Conservation (phyloP, 805 yeast genomes). For the Saturnispora diversa region DNA sequence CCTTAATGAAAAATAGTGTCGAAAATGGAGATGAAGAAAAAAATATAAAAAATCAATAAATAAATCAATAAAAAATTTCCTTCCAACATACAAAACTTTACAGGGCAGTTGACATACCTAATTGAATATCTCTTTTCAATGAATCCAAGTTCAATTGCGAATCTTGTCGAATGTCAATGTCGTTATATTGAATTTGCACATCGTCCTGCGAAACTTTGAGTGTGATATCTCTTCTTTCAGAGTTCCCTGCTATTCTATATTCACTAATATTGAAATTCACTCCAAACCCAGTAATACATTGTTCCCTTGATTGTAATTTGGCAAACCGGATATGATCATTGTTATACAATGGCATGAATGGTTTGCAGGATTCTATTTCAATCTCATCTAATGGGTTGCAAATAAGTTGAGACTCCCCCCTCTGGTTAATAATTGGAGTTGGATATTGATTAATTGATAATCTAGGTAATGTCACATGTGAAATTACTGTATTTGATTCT, state of each 20-base stretch:
- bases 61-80: too few species aligned
- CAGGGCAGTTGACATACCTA: slow-evolving; percentile 3
- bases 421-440: neutral
- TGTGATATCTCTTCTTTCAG: neutral
- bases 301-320: slow-evolving; percentile 11
- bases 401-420: slow-evolving; percentile 38
- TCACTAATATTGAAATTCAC: neutral
- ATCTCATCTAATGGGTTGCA: slow-evolving; percentile 27
- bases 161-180: neutral
- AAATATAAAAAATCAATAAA: neutral
- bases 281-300: neutral
- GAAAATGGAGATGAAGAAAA: neutral
- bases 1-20: neutral
- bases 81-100: too few species aligned
- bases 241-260: slow-evolving; percentile 5
- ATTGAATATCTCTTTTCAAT: neutral
- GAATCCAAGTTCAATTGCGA: neutral
- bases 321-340: slow-evolving; percentile 22
- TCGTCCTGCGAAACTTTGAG: neutral
- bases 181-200: neutral
- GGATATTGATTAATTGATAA: slow-evolving; percentile 7
- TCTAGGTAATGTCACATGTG: slow-evolving; percentile 17
- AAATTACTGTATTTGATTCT: slow-evolving; percentile 8
- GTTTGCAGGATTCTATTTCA: slow-evolving; percentile 48
- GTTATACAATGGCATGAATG: slow-evolving; percentile 23